Conservation (phyloP, 2,329 filamentous ascomycete genomes). For the Aaosphaeria pasadenensis region DNA sequence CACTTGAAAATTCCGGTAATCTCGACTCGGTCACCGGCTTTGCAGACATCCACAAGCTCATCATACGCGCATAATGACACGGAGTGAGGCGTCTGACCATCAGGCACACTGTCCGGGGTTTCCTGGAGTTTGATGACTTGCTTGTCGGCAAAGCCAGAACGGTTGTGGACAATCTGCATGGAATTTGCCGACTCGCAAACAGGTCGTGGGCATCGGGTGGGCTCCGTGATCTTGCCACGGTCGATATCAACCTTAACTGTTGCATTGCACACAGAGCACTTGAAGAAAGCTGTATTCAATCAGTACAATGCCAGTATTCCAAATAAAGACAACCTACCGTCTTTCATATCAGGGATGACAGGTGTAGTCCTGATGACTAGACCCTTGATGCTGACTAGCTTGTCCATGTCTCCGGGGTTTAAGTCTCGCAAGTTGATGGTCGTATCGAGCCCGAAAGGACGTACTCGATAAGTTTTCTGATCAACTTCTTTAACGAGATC, state of each 20-base stretch:
- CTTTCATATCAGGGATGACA: constrained; percentile 98
- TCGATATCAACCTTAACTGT: constrained; percentile 89
- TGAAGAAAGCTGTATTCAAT: constrained; percentile 73
- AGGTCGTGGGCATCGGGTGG: constrained; percentile 80
- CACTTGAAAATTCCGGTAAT: constrained; percentile 97
- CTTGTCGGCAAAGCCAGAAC: constrained; percentile 92
- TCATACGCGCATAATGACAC: constrained; percentile 96
- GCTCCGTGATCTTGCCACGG: constrained; percentile 92
- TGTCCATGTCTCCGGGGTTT: constrained; percentile 96
- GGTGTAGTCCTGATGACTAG: constrained; percentile 94
- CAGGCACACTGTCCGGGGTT: constrained; percentile 89
- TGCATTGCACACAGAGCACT: constrained; percentile 89
- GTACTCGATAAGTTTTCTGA: constrained; percentile 75
- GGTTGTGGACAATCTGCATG: constrained; percentile 97
- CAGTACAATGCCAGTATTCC: constrained; percentile 5
- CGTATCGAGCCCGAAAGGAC: constrained; percentile 84
- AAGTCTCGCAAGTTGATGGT: constrained; percentile 90
- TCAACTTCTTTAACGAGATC: constrained; percentile 76
- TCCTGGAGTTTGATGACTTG: constrained; percentile 99
- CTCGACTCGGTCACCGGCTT: constrained; percentile 92
- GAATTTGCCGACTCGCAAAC: constrained; percentile 85
- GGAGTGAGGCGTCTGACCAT: constrained; percentile 95
- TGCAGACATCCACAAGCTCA: constrained; percentile 95
- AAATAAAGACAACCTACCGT: constrained; percentile 48
- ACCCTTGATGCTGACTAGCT: constrained; percentile 90